Evolutionary conservation across 2,329 filamentous ascomycete genomes (phyloP), one percentile per base, ranked within the genome.

Genomic region (Blumeria graminis): DNA sequence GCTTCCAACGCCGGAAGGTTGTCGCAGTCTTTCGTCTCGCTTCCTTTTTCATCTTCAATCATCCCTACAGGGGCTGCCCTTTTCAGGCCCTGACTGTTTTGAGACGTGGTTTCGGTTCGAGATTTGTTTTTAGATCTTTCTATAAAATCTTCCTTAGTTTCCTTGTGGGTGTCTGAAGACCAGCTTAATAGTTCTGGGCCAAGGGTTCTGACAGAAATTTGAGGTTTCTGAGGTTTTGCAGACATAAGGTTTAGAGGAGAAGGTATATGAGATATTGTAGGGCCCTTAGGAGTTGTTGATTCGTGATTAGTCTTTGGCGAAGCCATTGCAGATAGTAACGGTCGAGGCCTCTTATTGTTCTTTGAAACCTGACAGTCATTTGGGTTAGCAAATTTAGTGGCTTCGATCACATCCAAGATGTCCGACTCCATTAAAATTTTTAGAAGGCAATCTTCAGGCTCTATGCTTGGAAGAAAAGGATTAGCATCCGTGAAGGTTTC

Each of bases 1-100:
- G 59, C 57, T 56, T 63, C 63, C 22, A 63, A 57, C 16, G 58
- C 57, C 36, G 62, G 60, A 14, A 58, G 45, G 46, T 58, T 59
- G 55, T 63, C 63, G 39, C 57, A 56, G 56, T 60, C 60, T n/a
- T 56, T 60, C 51, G 58, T 28, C 13, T 63, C 60, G 35, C 56
- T 60, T 28, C 22, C 22, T 28, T 28, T 28, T n/a, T 63, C 61
- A 48, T 57, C 60, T 16, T 61, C 60, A 11, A 43, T 36, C 14
- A 57, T 39, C 1, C n/a, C 13, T 16, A n/a, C 36, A 9, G 32
- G n/a, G 6, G 50, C 18, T 6, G 50, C 10, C 32, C 33, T 52
- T 16, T 52, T 52, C 13, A 52, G n/a, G 13, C 22, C 18, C 3
- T 52, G 50, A 35, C 9, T 36, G 22, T 36, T 35, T 10, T 18